Evolutionary conservation across 805 yeast genomes (phyloP).

Genomic region (Wickerhamiella spandovensis): DNA sequence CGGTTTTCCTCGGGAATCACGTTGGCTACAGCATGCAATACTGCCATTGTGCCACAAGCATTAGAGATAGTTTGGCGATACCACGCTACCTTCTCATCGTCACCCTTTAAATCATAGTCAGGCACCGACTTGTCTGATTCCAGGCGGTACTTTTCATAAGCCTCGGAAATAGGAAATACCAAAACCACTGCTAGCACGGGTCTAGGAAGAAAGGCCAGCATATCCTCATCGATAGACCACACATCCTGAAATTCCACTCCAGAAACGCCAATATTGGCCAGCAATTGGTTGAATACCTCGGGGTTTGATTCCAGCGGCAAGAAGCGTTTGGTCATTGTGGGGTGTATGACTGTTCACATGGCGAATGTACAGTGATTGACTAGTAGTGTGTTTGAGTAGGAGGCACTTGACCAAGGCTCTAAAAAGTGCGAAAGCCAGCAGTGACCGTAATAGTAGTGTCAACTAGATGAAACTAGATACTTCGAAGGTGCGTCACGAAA

Average conservation of each 20-base stretch:
- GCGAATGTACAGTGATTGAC: too few relatives aligned
- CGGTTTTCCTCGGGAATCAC: constrained; percentile 21
- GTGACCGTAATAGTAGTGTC: too few relatives aligned
- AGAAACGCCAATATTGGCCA: constrained; percentile 52
- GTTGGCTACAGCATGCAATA: constrained; percentile 49
- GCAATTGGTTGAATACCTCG: constrained; percentile 58
- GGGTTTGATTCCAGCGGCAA: constrained; percentile 91
- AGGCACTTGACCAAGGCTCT: too few relatives aligned
- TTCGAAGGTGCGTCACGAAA: too few relatives aligned
- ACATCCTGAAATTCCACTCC: constrained; percentile 63
- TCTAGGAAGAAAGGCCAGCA: constrained; percentile 65
- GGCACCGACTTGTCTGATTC: constrained; percentile 26
- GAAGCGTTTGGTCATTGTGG: constrained; percentile 21
- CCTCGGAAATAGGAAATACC: constrained; percentile 63
- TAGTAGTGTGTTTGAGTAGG: too few relatives aligned
- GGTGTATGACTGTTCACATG: background rate
- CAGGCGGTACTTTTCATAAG: constrained; percentile 40
- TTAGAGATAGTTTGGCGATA: constrained; percentile 71
- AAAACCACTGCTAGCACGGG: constrained; percentile 68
- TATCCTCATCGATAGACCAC: constrained; percentile 75
- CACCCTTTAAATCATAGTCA: constrained; percentile 21
- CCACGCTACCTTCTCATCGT: constrained; percentile 43
- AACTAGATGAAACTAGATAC: too few relatives aligned
- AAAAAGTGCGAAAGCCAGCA: too few relatives aligned
- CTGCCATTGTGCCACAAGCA: constrained; percentile 87